phyloP scores from a whole-genome alignment of 225 moss, liverwort and hornwort species.

The Bryum argenteum region DNA sequence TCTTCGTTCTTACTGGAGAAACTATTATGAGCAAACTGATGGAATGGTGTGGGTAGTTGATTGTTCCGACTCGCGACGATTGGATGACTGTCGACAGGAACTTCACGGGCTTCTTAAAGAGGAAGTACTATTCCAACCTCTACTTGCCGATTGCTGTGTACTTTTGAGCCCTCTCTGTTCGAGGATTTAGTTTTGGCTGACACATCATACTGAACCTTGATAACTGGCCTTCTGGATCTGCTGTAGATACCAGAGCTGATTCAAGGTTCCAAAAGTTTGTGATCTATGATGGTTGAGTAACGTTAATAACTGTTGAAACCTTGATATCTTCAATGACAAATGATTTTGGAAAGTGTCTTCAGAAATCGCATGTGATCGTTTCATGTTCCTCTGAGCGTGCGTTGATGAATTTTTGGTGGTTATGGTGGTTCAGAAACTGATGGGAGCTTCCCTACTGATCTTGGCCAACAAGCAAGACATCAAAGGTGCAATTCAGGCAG shows the following conservation, averaged over 20 bases:
- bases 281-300: no score
- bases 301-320: not conserved
- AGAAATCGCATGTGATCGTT: no score
- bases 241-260: not conserved
- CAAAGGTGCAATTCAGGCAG: conserved; percentile 78
- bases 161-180: conserved; percentile 4
- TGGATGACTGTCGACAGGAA: conserved; percentile 91
- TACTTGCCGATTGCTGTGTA: conserved; percentile 11
- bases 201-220: not conserved
- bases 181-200: conserved; percentile 1
- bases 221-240: conserved; percentile 1
- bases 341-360: no score
- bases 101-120: conserved; percentile 89
- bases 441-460: conserved; percentile 85
- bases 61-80: conserved; percentile 82
- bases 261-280: no score
- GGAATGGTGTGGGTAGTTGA: conserved; percentile 99
- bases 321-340: no score
- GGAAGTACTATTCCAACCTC: conserved; percentile 56
- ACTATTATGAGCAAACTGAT: conserved; percentile 98
- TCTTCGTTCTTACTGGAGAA: conserved; percentile 93
- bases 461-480: conserved; percentile 98
- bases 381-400: not conserved
- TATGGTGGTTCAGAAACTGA: conserved; percentile 68
- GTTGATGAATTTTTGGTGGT: conserved; percentile 19